Evolutionary conservation across 768 basidiomycete genomes (phyloP).

Genomic region (Kwoniella dejecticola): DNA sequence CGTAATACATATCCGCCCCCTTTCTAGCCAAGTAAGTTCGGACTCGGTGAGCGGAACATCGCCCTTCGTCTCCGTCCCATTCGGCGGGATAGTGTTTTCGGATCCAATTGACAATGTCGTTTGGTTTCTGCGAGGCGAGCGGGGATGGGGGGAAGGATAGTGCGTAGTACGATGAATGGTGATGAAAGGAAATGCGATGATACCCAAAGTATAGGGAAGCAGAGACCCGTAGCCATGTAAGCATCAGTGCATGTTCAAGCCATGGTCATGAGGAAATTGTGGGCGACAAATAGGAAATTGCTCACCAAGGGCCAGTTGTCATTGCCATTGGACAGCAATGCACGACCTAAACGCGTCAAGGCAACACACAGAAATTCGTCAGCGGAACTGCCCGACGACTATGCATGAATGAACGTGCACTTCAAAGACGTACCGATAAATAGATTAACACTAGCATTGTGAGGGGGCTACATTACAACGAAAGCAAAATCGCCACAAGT

Average conservation of each 20-base stretch:
- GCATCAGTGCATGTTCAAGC: background rate
- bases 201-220: no score
- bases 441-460: constrained; percentile 48
- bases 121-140: constrained; percentile 41
- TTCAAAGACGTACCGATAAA: constrained; percentile 52
- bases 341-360: constrained; percentile 32
- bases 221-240: no score
- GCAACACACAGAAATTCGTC: background rate
- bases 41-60: constrained; percentile 51
- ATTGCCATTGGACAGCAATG: constrained; percentile 47
- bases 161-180: constrained; percentile 1
- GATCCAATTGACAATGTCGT: constrained; percentile 53
- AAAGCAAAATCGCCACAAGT: constrained; percentile 9
- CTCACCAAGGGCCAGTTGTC: constrained; percentile 53
- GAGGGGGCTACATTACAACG: constrained; percentile 45
- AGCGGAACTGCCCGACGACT: background rate
- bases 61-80: constrained; percentile 53
- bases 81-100: constrained; percentile 49
- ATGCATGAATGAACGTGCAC: constrained; percentile 10
- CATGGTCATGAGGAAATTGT: background rate
- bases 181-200: no score
- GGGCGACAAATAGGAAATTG: background rate
- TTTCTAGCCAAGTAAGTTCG: constrained; percentile 52
- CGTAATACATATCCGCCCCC: constrained; percentile 54
- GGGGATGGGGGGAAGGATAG: background rate